Evolutionary conservation across 148 eudicot species (phyloP).

Genomic region (Selenicereus undatus): DNA sequence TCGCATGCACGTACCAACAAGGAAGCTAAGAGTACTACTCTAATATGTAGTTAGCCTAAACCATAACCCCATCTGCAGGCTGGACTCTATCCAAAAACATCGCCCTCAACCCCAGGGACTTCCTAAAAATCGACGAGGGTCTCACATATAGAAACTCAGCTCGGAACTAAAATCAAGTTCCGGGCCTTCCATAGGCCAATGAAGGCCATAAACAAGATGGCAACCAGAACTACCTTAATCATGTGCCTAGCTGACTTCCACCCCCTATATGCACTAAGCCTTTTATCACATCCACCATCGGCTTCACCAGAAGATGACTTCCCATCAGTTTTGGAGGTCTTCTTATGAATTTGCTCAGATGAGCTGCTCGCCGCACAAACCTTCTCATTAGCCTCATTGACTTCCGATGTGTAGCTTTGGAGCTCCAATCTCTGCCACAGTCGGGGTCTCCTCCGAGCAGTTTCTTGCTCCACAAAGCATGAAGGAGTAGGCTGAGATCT

Average conservation of each 20-base stretch:
- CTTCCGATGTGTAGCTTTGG: background rate
- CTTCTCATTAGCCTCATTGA: background rate
- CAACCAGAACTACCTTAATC: slow-evolving; percentile 35
- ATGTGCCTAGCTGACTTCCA: slow-evolving; percentile 21
- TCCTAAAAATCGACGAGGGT: slow-evolving; percentile 9
- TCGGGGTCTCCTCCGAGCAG: slow-evolving; percentile 64
- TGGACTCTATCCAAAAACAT: slow-evolving; percentile 14
- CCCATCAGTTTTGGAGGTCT: slow-evolving; percentile 1
- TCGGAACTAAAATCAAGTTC: slow-evolving; percentile 1
- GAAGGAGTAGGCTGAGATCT: slow-evolving; percentile 18
- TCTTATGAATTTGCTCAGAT: slow-evolving; percentile 20
- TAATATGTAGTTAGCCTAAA: slow-evolving; percentile 14
- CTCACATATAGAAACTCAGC: slow-evolving; percentile 23
- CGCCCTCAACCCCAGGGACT: slow-evolving; percentile 13
- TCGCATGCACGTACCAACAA: slow-evolving; percentile 5
- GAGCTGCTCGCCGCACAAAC: slow-evolving; percentile 3
- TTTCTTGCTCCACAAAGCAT: slow-evolving; percentile 41
- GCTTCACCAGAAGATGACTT: background rate
- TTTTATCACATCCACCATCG: background rate
- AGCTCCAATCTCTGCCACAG: slow-evolving; percentile 34
- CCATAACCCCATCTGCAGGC: slow-evolving; percentile 24
- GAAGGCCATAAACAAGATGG: slow-evolving; percentile 37
- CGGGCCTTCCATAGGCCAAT: slow-evolving; percentile 38
- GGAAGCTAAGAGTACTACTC: slow-evolving; percentile 15
- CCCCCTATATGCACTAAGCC: background rate